Conservation (phyloP, 2,329 filamentous ascomycete genomes). For the Parasarocladium wereldwijsianum region DNA sequence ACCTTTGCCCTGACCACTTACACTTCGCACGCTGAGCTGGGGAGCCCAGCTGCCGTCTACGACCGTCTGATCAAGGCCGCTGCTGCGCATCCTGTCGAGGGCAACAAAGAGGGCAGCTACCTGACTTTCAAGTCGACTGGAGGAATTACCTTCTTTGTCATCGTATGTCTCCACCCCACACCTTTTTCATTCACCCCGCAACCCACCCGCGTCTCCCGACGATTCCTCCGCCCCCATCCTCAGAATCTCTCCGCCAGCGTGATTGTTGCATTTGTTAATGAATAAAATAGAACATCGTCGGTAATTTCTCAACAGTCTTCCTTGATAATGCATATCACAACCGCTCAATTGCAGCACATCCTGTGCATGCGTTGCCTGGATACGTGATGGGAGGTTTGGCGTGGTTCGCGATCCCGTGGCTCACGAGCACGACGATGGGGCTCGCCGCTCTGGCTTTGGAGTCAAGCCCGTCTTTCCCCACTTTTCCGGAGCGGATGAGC, state of each 20-base stretch:
- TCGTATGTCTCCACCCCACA: slow-evolving; percentile 33
- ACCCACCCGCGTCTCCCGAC: slow-evolving; percentile 10
- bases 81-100: slow-evolving; percentile 52
- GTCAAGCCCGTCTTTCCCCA: slow-evolving; percentile 55
- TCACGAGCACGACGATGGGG: slow-evolving; percentile 79
- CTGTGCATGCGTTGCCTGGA: slow-evolving; percentile 72
- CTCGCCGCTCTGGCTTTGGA: slow-evolving; percentile 70
- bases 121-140: slow-evolving; percentile 57
- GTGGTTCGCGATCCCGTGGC: slow-evolving; percentile 90
- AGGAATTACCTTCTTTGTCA: slow-evolving; percentile 74
- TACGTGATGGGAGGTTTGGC: slow-evolving; percentile 76
- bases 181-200: not conserved
- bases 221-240: not conserved
- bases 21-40: slow-evolving; percentile 41
- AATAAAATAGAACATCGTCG: slow-evolving; percentile 45
- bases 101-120: slow-evolving; percentile 59
- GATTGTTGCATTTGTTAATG: not conserved
- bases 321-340: slow-evolving; percentile 44
- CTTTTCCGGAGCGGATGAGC: slow-evolving; percentile 57
- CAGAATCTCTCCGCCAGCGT: not conserved
- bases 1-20: slow-evolving; percentile 75
- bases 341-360: slow-evolving; percentile 66
- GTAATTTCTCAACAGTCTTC: slow-evolving; percentile 76
- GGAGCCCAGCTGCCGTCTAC: slow-evolving; percentile 60
- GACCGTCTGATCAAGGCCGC: slow-evolving; percentile 57